Percentiles rank a stretch among this genome's conserved stretches.
Evolutionary conservation across 2,329 filamentous ascomycete genomes (phyloP).

Genomic region (Amauroascus niger): DNA sequence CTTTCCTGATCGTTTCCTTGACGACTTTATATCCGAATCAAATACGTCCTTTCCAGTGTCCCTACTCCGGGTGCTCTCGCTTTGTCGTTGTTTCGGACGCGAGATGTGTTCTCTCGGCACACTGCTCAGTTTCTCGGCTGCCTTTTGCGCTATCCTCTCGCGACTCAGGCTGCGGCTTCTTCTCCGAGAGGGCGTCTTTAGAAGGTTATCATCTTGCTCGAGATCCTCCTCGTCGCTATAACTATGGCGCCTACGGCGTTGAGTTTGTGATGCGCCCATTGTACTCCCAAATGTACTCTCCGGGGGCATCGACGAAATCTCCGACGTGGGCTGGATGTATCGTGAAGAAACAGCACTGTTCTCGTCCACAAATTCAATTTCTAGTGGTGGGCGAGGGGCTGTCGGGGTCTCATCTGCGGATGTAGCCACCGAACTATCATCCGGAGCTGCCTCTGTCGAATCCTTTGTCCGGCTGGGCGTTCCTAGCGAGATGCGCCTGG

Average conservation of each 20-base stretch:
- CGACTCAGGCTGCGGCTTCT: slow-evolving; percentile 51
- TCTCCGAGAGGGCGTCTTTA: slow-evolving; percentile 47
- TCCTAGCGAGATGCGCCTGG: slow-evolving; percentile 55
- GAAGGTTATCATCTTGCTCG: slow-evolving; percentile 28
- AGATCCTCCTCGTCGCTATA: slow-evolving; percentile 47
- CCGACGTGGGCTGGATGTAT: slow-evolving; percentile 63
- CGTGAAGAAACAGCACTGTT: slow-evolving; percentile 58
- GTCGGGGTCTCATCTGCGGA: slow-evolving; percentile 72
- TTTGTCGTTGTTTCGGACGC: slow-evolving; percentile 35
- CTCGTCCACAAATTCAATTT: slow-evolving; percentile 72
- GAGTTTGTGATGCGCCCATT: slow-evolving; percentile 36
- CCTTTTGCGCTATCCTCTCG: slow-evolving; percentile 57
- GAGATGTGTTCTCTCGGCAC: slow-evolving; percentile 39
- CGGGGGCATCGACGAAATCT: slow-evolving; percentile 75
- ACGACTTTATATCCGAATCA: slow-evolving; percentile 33
- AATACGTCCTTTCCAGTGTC: slow-evolving; percentile 37
- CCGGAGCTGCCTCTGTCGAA: slow-evolving; percentile 27
- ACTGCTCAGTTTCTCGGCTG: slow-evolving; percentile 55
- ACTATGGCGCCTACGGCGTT: slow-evolving; percentile 45
- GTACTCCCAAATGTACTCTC: slow-evolving; percentile 57
- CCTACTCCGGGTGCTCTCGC: slow-evolving; percentile 38
- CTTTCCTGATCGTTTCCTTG: slow-evolving; percentile 42
- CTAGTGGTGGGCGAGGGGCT: slow-evolving; percentile 59
- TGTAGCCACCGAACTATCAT: slow-evolving; percentile 64
- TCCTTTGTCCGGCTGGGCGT: slow-evolving; percentile 34